A percentile compares a stretch with the other conserved stretches of the same genome.
These are phyloP conservation scores for Botrytis cinerea DNA, from an alignment of 2,329 filamentous ascomycete genomes.

Conservation along the genomic window DNA sequence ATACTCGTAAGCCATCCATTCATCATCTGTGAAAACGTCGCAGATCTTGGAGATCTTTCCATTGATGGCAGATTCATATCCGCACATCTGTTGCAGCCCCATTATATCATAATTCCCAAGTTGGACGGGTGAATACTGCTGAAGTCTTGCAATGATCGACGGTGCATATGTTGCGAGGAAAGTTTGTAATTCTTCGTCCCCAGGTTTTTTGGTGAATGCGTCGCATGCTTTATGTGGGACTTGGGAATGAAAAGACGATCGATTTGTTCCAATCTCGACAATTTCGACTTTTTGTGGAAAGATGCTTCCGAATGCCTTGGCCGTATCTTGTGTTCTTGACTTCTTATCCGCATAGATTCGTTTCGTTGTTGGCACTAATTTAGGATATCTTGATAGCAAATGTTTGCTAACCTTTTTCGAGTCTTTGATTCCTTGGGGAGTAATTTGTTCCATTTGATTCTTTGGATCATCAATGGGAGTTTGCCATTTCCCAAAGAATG, in stretches of 20 bases:
- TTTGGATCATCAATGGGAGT: constrained; percentile 39
- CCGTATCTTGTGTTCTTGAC: constrained; percentile 39
- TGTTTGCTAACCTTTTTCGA: constrained; percentile 38
- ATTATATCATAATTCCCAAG: constrained; percentile 64
- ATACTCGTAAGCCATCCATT: constrained; percentile 69
- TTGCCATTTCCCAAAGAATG: constrained; percentile 38
- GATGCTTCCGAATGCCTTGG: constrained; percentile 35
- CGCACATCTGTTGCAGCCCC: constrained; percentile 64
- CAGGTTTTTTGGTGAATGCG: constrained; percentile 47
- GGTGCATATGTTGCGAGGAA: constrained; percentile 59
- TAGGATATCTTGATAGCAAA: constrained; percentile 37
- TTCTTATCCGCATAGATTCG: constrained; percentile 40
- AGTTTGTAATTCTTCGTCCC: constrained; percentile 31
- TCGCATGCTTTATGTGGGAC: constrained; percentile 58
- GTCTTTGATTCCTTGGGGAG: constrained; percentile 38
- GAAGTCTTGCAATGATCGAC: constrained; percentile 59
- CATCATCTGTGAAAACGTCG: constrained; percentile 59
- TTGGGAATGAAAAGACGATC: constrained; percentile 46
- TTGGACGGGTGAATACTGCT: constrained; percentile 58
- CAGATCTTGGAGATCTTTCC: constrained; percentile 63
- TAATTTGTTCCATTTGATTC: constrained; percentile 39
- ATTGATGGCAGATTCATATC: constrained; percentile 50
- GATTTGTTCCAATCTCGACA: constrained; percentile 52
- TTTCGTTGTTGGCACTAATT: constrained; percentile 38
- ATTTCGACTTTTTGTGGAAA: constrained; percentile 39